Percentiles rank a stretch among this genome's conserved stretches.
Evolutionary conservation across 768 basidiomycete genomes (phyloP).

Genomic region (Mycena amicta): DNA sequence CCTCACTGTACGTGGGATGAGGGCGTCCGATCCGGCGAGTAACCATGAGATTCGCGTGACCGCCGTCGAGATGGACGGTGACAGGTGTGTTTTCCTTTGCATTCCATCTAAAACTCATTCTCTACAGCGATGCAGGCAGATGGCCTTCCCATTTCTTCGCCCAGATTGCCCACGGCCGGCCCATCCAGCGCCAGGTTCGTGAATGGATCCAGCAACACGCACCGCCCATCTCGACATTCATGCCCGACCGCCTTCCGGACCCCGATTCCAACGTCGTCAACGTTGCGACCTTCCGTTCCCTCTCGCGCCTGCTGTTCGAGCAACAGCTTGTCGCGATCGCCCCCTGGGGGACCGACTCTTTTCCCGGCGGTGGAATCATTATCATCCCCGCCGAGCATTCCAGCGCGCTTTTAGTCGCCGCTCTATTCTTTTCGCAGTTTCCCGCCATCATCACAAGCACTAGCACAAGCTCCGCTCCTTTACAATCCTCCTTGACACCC

Average conservation of each 20-base stretch:
- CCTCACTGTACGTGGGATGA: constrained; percentile 52
- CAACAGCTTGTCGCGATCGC: constrained; percentile 56
- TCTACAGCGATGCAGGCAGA: constrained; percentile 49
- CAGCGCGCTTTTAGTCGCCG: constrained; percentile 53
- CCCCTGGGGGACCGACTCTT: constrained; percentile 48
- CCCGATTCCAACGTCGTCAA: constrained; percentile 52
- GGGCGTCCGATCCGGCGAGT: constrained; percentile 47
- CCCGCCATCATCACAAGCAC: constrained; percentile 44
- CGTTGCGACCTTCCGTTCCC: constrained; percentile 53
- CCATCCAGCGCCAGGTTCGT: constrained; percentile 49
- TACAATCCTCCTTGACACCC: constrained; percentile 10
- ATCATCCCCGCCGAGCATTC: constrained; percentile 56
- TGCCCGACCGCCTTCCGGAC: constrained; percentile 61
- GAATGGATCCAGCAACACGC: constrained; percentile 51
- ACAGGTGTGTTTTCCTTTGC: constrained; percentile 53
- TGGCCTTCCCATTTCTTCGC: constrained; percentile 58
- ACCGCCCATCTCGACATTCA: constrained; percentile 60
- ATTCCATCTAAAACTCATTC: constrained; percentile 16
- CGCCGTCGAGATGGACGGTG: constrained; percentile 72
- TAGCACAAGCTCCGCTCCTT: constrained; percentile 8
- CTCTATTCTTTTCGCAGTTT: constrained; percentile 51
- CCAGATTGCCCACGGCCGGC: constrained; percentile 43
- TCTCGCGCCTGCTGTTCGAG: constrained; percentile 55
- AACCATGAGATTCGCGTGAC: constrained; percentile 60
- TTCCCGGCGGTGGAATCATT: constrained; percentile 53